phyloP scores from a whole-genome alignment of 228 moss, liverwort and hornwort genomes.

The Sphagnum fallax region DNA sequence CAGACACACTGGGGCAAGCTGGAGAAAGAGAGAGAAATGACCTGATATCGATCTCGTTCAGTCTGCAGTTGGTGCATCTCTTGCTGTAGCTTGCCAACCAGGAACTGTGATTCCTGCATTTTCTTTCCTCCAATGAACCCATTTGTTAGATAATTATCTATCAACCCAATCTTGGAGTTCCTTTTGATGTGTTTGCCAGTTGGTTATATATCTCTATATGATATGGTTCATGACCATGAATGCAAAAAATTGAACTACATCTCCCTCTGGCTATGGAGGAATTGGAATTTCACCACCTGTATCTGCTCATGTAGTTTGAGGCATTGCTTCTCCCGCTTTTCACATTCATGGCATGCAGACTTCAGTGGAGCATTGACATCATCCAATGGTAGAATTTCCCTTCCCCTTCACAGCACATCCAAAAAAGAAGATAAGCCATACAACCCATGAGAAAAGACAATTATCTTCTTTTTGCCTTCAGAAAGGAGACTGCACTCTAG shows the following conservation, averaged over 20 bases:
- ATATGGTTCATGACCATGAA: not conserved
- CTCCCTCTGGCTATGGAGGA: too few relatives aligned
- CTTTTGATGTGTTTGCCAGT: not conserved
- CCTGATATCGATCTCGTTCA: conserved; percentile 73
- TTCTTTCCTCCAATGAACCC: not conserved
- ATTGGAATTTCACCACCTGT: conserved; percentile 17
- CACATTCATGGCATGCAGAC: conserved; percentile 43
- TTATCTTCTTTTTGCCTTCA: not conserved
- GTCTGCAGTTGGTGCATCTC: conserved; percentile 61
- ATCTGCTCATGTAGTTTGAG: conserved; percentile 73
- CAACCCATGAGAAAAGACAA: not conserved
- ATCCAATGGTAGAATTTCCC: conserved; percentile 59
- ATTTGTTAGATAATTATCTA: not conserved
- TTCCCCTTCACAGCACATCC: conserved; percentile 23
- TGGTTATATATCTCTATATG: not conserved
- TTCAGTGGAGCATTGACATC: conserved; percentile 40
- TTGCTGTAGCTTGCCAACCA: conserved; percentile 61
- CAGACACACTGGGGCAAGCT: too few relatives aligned
- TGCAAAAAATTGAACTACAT: not conserved
- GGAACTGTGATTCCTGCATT: conserved; percentile 39
- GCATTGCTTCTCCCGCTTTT: conserved; percentile 70
- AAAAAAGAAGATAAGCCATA: not conserved
- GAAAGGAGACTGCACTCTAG: not conserved
- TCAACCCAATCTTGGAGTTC: too few relatives aligned
- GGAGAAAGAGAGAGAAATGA: not conserved